Evolutionary conservation across 176 grass and related monocot species (phyloP).

Genomic region (Rhipidocladum racemiflorum): DNA sequence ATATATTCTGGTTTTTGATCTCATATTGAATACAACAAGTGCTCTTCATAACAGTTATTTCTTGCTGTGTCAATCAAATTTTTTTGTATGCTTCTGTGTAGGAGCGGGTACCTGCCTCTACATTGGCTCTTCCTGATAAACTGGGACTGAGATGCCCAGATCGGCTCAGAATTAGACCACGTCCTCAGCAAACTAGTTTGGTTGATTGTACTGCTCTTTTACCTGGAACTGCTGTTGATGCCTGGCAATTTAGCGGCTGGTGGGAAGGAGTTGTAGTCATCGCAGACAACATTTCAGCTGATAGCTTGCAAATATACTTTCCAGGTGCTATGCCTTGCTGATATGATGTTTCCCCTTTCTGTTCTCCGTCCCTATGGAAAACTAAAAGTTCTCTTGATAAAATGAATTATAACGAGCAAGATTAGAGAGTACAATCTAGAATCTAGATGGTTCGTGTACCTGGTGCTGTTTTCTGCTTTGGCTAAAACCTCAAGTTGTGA

Average conservation of each 20-base stretch:
- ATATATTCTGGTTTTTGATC: too few species aligned
- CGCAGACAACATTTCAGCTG: conserved; percentile 32
- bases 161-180: conserved; percentile 64
- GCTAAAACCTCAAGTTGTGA: neutral
- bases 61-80: neutral
- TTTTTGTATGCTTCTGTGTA: conserved; percentile 36
- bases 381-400: neutral
- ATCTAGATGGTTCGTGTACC: neutral
- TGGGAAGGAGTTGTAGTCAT: conserved; percentile 84
- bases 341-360: conserved; percentile 6
- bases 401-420: neutral
- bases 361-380: neutral
- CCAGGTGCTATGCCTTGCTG: conserved; percentile 42
- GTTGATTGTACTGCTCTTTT: conserved; percentile 35
- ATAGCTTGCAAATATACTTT: conserved; percentile 67
- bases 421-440: neutral
- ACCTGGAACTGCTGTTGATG: conserved; percentile 75
- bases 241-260: conserved; percentile 85
- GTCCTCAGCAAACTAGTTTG: conserved; percentile 46
- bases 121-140: conserved; percentile 67
- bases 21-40: too few species aligned
- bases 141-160: conserved; percentile 59
- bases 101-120: conserved; percentile 69
- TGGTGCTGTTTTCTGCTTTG: neutral
- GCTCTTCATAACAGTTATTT: too few species aligned